Evolutionary conservation across 768 basidiomycete genomes (phyloP), one percentile per base, ranked within the genome.

Genomic region (Tephrocybe sp.): DNA sequence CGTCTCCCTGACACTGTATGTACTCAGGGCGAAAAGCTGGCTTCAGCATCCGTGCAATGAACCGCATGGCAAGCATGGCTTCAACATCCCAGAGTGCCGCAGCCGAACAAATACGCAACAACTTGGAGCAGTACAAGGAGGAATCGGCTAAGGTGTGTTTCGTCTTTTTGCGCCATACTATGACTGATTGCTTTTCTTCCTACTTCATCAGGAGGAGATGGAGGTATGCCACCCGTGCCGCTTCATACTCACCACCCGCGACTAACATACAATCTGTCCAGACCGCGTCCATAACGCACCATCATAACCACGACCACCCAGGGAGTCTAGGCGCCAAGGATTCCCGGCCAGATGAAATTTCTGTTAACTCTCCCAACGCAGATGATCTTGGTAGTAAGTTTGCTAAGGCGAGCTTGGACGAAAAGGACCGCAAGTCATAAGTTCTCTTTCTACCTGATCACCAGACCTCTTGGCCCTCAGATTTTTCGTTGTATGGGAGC

Each of bases 11-110:
- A 58, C 46, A 51, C 43, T 41, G 37, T 4, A 53, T 8, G 21
- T 48, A 30, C 45, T 20, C 65, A 93, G 92, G 93, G 91, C 86
- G 87, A 58, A 90, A 89, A 65, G 93, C 91, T 2, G 89, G 91
- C 3, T 78, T 86, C 62, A 84, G 89, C 43, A 91, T 96, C 76
- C 86, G 86, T 65, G 93, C 93, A 11, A 79, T 93, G 67, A 85
- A 84, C 59, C 77, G 92, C 52, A 86, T 96, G 86, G 76, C 86
- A 15, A 71, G 76, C 28, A 73, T 88, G 28, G 80, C 76, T 1
- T 62, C 66, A 12, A 63, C 72, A 20, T 17, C 18, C 39, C 65
- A 72, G 23, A 61, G 70, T 2, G 73, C 73, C 36, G 75, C 77
- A 2, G 74, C 75, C 46, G 70, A 77, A 57, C 71, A 77, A 57